Percentiles rank a stretch among this genome's conserved stretches.
Conservation (phyloP, 768 basidiomycete genomes). For the Leucocoprinus sp. region DNA sequence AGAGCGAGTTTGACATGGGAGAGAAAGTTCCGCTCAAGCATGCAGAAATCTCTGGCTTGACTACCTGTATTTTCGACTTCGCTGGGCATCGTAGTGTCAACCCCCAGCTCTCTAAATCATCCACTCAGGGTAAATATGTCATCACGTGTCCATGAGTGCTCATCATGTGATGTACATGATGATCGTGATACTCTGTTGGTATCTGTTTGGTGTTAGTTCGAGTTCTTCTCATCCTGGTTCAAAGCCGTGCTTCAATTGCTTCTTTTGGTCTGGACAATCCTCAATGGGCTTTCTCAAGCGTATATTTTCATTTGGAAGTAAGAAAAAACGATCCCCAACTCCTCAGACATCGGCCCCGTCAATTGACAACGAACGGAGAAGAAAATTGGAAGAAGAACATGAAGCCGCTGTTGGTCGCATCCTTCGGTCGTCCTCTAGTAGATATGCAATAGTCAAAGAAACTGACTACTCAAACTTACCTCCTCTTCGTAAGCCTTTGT, state of each 20-base stretch:
- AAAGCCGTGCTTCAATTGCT: constrained; percentile 8
- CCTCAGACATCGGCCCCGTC: constrained; percentile 19
- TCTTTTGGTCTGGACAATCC: constrained; percentile 11
- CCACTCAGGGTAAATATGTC: background rate
- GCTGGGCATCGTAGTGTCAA: constrained; percentile 1
- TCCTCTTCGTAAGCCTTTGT: constrained; percentile 51
- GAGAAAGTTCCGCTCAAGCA: constrained; percentile 72
- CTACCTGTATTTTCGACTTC: constrained; percentile 43
- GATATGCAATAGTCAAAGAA: constrained; percentile 49
- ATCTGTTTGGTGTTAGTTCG: constrained; percentile 38
- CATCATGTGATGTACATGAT: constrained; percentile 27
- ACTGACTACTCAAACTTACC: constrained; percentile 50
- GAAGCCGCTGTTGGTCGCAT: constrained; percentile 43
- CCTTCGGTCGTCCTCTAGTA: constrained; percentile 65
- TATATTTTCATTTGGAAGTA: constrained; percentile 60
- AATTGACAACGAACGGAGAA: constrained; percentile 7
- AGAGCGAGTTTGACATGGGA: constrained; percentile 61
- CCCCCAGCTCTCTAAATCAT: no score
- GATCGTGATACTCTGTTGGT: constrained; percentile 25
- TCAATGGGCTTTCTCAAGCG: constrained; percentile 65
- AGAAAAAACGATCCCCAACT: constrained; percentile 31
- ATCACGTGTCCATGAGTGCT: constrained; percentile 6
- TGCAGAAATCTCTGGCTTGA: constrained; percentile 65
- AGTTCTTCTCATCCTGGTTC: constrained; percentile 10
- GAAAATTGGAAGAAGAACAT: constrained; percentile 33